Evolutionary conservation across 306 rosid species (phyloP).

Genomic region (Carpinus fangiana): DNA sequence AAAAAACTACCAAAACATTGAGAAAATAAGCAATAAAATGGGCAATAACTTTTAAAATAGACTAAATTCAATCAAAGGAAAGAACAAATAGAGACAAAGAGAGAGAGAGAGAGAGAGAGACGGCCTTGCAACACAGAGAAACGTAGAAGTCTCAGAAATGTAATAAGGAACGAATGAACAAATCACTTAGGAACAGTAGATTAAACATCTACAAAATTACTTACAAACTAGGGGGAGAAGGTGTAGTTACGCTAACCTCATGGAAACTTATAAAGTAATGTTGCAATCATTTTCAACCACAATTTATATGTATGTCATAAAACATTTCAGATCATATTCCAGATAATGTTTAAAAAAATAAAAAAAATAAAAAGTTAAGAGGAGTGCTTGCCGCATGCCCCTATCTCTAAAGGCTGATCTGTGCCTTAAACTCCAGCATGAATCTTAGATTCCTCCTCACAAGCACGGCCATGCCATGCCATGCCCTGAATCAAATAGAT

Average conservation of each 20-base stretch:
- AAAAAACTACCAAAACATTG: neutral
- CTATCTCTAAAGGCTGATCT: neutral
- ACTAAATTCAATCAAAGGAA: neutral
- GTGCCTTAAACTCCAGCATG: neutral
- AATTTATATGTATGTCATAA: neutral
- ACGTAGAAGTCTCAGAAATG: neutral
- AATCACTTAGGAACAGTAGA: neutral
- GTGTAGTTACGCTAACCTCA: no score
- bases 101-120: neutral
- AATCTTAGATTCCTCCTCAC: neutral
- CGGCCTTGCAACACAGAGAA: neutral
- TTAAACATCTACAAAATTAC: no score
- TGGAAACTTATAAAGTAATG: no score
- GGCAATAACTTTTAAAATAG: neutral
- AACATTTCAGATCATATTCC: no score
- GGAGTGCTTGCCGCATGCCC: neutral
- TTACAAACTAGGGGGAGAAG: no score
- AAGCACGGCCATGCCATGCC: neutral
- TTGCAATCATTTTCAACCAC: neutral
- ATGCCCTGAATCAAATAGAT: neutral
- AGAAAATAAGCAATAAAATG: neutral
- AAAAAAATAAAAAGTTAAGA: neutral
- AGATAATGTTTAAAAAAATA: no score
- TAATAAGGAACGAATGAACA: neutral
- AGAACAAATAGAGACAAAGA: neutral